Conservation (phyloP, 805 yeast species). For the Candida ovalis region DNA sequence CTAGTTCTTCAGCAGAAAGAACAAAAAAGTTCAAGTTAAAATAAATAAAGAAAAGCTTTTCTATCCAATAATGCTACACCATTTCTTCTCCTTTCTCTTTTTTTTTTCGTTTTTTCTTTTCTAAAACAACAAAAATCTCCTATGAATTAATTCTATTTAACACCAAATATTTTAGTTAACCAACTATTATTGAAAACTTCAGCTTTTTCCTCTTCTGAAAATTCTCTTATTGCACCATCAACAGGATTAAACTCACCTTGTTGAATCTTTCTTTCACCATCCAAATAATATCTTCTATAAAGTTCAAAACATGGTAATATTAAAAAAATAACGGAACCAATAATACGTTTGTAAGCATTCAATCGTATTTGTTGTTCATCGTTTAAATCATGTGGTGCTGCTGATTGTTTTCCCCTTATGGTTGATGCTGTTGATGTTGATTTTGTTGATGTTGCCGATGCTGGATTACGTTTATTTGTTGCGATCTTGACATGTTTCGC, state of each 20-base stretch:
- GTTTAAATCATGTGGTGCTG: constrained; percentile 9
- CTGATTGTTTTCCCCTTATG: neutral
- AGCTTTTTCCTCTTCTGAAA: constrained; percentile 38
- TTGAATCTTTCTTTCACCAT: constrained; percentile 41
- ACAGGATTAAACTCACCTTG: constrained; percentile 40
- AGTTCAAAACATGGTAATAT: constrained; percentile 30
- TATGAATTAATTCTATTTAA: constrained; percentile 33
- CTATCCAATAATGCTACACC: too few relatives aligned
- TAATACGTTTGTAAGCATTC: constrained; percentile 29
- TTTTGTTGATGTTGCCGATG: too few relatives aligned
- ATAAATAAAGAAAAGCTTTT: too few relatives aligned
- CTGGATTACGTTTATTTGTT: neutral
- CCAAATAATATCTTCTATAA: constrained; percentile 33
- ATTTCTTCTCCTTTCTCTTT: too few relatives aligned
- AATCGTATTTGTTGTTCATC: constrained; percentile 23
- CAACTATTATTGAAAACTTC: constrained; percentile 35
- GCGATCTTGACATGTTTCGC: neutral
- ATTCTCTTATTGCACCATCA: constrained; percentile 43
- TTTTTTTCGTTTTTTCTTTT: too few relatives aligned
- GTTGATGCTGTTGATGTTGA: neutral
- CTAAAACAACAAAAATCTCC: too few relatives aligned
- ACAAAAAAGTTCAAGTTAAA: too few relatives aligned
- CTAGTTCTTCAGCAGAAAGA: too few relatives aligned
- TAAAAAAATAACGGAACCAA: constrained; percentile 28
- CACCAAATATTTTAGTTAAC: constrained; percentile 42